Evolutionary conservation across 1,284 basidiomycete species (phyloP), one percentile per base, ranked within the genome.

Genomic region (Trichosporon coremiiforme): DNA sequence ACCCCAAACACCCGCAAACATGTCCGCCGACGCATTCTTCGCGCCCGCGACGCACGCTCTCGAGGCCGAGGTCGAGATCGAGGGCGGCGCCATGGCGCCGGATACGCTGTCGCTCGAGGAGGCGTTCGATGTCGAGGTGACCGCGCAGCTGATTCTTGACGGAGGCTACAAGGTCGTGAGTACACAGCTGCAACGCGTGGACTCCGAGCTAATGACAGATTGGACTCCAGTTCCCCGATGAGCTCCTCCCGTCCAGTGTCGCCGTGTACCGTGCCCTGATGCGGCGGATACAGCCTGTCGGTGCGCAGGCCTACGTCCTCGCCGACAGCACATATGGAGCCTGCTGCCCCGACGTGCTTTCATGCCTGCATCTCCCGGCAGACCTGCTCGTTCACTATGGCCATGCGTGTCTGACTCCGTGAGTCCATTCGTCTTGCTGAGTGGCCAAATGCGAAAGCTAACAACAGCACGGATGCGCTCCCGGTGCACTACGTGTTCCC

Each of bases 241-340:
- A 97, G 82, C 88, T 97, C 9, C 84, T 99, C 5, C 88, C 89
- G 22, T 90, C 93, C 73, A 94, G 94, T 0, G 94, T 98, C 1
- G 90, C 90, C 0, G 90, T 98, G n/a, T 97, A 90, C 78, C 87
- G 88, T 57, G 83, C 85, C 1, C 86, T 99, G 35, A 91, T 90
- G 78, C 79, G 78, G 4, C 80, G 80, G 66, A 83, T 92, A 70
- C 89, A 60, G 7, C 57, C 62, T 36, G 73, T 72, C 8, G 80
- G 75, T 8, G 81, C 79, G 25, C 83, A 95, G 75, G 85, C 94
- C 31, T 98, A 95, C 79, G 91, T 98, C 5, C 87, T 98, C 20
- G 95, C 95, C 13, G 96, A 98, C 83, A 98, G 95, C 31, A 97
- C 95, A 33, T 98, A 98, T 82, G 96, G 95, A 80, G 95, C 92